These are phyloP conservation scores for Lanmaoa rubissima DNA, from an alignment of 768 basidiomycete species.

Conservation along the genomic window DNA sequence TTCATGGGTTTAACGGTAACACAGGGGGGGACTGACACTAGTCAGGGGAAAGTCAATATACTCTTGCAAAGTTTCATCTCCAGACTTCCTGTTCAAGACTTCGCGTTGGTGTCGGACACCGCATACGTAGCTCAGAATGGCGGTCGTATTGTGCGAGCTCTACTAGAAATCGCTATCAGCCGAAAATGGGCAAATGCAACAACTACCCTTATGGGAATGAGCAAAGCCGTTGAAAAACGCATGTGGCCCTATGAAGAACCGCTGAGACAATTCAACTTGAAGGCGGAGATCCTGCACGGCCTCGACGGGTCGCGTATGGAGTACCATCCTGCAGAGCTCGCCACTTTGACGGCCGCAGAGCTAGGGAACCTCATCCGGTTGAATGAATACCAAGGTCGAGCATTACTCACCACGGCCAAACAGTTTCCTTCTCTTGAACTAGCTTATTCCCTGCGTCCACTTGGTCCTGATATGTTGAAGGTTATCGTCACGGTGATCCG, in stretches of 20 bases:
- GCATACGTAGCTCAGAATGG: constrained; percentile 95
- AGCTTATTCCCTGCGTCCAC: constrained; percentile 69
- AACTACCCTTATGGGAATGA: constrained; percentile 79
- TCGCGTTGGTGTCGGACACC: constrained; percentile 92
- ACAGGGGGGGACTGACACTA: constrained; percentile 64
- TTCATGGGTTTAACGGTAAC: not conserved
- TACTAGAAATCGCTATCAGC: constrained; percentile 92
- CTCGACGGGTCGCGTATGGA: constrained; percentile 83
- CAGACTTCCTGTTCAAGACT: constrained; percentile 79
- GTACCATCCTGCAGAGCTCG: constrained; percentile 70
- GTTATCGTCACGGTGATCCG: constrained; percentile 62
- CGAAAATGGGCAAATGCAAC: constrained; percentile 87
- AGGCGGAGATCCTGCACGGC: constrained; percentile 72
- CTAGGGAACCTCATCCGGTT: constrained; percentile 81
- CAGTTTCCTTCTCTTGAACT: constrained; percentile 80
- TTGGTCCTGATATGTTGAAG: constrained; percentile 80
- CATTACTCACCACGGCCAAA: constrained; percentile 74
- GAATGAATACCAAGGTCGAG: constrained; percentile 81
- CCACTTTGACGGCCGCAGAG: constrained; percentile 58
- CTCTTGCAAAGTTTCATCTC: constrained; percentile 91
- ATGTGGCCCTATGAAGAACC: constrained; percentile 97
- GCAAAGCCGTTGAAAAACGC: constrained; percentile 89
- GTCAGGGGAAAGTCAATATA: constrained; percentile 90
- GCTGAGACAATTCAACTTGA: constrained; percentile 76
- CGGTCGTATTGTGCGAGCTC: constrained; percentile 89